These are phyloP conservation scores for Vanilla planifolia DNA, from an alignment of 106 monocot genomes.

Conservation along the genomic window DNA sequence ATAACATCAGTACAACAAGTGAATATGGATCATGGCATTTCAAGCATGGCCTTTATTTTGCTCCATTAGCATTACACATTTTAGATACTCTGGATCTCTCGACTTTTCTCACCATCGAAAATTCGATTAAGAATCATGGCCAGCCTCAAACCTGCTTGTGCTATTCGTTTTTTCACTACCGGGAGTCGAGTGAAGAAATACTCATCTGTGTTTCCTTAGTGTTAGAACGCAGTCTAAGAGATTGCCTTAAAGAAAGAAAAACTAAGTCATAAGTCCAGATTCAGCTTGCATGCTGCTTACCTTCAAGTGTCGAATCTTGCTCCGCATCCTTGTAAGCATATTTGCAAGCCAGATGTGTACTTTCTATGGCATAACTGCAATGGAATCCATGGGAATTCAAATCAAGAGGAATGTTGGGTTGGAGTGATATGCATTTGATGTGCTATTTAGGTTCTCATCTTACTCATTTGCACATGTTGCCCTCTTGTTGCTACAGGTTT, in stretches of 20 bases:
- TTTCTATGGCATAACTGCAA: slow-evolving; percentile 81
- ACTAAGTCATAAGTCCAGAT: too few species aligned
- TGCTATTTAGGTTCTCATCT: not conserved
- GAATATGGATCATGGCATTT: not conserved
- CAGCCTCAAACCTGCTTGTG: slow-evolving; percentile 15
- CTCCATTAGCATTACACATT: not conserved
- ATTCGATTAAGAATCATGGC: slow-evolving; percentile 18
- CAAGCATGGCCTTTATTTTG: not conserved
- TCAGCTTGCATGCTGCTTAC: too few species aligned
- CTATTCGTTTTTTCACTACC: slow-evolving; percentile 17
- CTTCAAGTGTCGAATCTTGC: slow-evolving; percentile 55
- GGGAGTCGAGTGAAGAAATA: slow-evolving; percentile 23
- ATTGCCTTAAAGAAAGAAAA: too few species aligned
- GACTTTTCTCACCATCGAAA: slow-evolving; percentile 3
- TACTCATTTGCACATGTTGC: slow-evolving; percentile 69
- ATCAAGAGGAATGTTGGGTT: too few species aligned
- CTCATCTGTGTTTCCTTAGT: not conserved
- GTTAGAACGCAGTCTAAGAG: not conserved
- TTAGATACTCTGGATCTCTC: slow-evolving; percentile 1
- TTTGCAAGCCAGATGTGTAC: slow-evolving; percentile 54
- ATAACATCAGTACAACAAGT: too few species aligned
- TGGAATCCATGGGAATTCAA: not conserved
- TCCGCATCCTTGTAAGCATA: slow-evolving; percentile 95
- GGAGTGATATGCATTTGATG: not conserved
- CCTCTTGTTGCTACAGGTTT: slow-evolving; percentile 32